phyloP scores from a whole-genome alignment of 176 grass and related monocot species.

The Musa beccarii region DNA sequence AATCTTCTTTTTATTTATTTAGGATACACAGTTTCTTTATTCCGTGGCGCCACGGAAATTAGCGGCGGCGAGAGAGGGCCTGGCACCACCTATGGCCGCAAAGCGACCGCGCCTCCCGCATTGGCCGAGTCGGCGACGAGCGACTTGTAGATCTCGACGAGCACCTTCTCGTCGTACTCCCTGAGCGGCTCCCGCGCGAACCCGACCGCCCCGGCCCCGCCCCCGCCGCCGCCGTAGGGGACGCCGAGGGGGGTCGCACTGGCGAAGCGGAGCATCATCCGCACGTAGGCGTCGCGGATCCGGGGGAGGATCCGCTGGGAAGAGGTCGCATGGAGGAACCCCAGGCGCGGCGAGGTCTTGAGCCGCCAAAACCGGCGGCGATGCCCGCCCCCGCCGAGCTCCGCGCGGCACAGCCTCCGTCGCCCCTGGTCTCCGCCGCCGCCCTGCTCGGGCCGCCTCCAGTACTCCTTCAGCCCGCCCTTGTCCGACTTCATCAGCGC shows the following conservation, averaged over 20 bases:
- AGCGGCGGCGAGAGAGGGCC: too few species aligned
- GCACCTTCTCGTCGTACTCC: conserved; percentile 60
- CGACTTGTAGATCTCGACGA: conserved; percentile 58
- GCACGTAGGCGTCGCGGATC: conserved; percentile 58
- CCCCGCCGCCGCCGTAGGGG: conserved; percentile 10
- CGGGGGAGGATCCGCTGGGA: conserved; percentile 11
- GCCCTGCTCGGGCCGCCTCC: conserved; percentile 29
- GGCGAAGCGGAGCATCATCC: conserved; percentile 55
- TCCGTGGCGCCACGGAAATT: too few species aligned
- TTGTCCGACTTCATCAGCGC: neutral
- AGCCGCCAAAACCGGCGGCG: conserved; percentile 19
- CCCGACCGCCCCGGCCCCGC: conserved; percentile 27
- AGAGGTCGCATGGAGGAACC: neutral
- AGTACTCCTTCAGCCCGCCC: conserved; percentile 10
- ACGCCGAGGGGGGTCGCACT: conserved; percentile 4
- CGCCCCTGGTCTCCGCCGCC: neutral
- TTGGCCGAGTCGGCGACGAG: conserved; percentile 20
- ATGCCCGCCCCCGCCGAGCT: conserved; percentile 26
- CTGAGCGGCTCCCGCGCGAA: conserved; percentile 24
- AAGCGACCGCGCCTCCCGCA: neutral
- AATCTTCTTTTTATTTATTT: too few species aligned
- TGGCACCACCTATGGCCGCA: neutral
- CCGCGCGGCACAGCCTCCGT: neutral
- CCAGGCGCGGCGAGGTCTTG: neutral
- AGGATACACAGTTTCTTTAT: too few species aligned